These are phyloP conservation scores for Hebeloma cylindrosporum DNA, from an alignment of 768 basidiomycete genomes.

Conservation along the genomic window DNA sequence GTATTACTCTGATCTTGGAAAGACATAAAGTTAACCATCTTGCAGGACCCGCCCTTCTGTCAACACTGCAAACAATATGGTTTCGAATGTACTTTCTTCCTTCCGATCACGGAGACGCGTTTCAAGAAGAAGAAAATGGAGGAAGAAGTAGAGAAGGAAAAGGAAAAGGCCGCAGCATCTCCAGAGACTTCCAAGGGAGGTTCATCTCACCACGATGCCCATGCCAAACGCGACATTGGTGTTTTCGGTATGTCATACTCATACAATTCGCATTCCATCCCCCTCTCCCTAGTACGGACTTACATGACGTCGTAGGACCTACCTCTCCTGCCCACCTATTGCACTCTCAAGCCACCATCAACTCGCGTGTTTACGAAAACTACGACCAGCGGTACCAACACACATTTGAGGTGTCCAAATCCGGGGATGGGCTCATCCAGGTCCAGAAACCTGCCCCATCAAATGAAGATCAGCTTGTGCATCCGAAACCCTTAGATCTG, in stretches of 20 bases:
- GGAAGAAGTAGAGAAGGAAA: slow-evolving; percentile 53
- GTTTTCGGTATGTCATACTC: slow-evolving; percentile 54
- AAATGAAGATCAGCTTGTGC: slow-evolving; percentile 51
- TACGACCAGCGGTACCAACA: slow-evolving; percentile 90
- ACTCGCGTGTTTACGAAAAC: slow-evolving; percentile 79
- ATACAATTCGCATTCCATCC: slow-evolving; percentile 17
- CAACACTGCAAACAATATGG: slow-evolving; percentile 94
- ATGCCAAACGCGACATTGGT: slow-evolving; percentile 53
- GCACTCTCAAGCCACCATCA: slow-evolving; percentile 86
- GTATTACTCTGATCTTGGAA: not conserved
- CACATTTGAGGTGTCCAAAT: slow-evolving; percentile 80
- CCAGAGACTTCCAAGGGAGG: slow-evolving; percentile 31
- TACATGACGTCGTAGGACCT: slow-evolving; percentile 65
- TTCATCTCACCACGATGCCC: slow-evolving; percentile 45
- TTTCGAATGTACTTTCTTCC: slow-evolving; percentile 95
- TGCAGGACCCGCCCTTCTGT: slow-evolving; percentile 71
- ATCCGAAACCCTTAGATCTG: slow-evolving; percentile 66
- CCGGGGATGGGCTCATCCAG: slow-evolving; percentile 86
- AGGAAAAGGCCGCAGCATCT: slow-evolving; percentile 31
- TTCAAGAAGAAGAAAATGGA: slow-evolving; percentile 96
- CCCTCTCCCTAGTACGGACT: slow-evolving; percentile 36
- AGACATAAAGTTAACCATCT: slow-evolving; percentile 7
- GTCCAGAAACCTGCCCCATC: slow-evolving; percentile 67
- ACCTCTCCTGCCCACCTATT: slow-evolving; percentile 84
- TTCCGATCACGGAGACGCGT: slow-evolving; percentile 97